Evolutionary conservation across 176 grass and related monocot genomes (phyloP).

Genomic region (Phyllostachys edulis): DNA sequence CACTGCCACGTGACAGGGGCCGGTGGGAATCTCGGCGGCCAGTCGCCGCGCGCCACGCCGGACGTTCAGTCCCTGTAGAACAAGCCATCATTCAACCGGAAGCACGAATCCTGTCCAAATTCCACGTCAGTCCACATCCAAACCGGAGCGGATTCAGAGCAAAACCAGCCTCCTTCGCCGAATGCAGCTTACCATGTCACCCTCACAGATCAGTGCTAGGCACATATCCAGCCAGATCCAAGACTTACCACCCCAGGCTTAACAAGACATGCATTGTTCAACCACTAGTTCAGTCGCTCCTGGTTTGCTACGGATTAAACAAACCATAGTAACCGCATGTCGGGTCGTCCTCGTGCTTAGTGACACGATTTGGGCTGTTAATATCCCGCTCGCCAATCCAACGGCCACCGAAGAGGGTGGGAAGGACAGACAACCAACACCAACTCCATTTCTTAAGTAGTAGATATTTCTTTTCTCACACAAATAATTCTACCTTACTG

Average conservation of each 20-base stretch:
- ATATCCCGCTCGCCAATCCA: too few relatives aligned
- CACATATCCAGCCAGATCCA: constrained; percentile 31
- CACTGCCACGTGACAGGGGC: constrained; percentile 39
- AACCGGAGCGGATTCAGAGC: constrained; percentile 6
- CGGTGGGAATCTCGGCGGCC: constrained; percentile 37
- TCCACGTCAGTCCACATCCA: constrained; percentile 41
- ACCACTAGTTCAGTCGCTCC: not conserved
- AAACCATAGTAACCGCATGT: too few relatives aligned
- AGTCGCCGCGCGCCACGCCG: not conserved
- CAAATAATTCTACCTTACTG: too few relatives aligned
- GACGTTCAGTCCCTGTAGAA: not conserved
- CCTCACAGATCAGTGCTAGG: not conserved
- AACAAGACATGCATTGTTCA: not conserved
- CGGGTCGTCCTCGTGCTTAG: too few relatives aligned
- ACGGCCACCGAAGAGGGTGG: too few relatives aligned
- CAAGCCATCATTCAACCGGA: not conserved
- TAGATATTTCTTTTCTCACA: too few relatives aligned
- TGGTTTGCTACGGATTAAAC: too few relatives aligned
- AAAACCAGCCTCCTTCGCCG: not conserved
- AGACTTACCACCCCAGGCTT: not conserved
- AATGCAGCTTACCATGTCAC: not conserved
- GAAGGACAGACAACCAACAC: too few relatives aligned
- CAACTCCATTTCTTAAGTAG: too few relatives aligned
- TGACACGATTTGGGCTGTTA: too few relatives aligned
- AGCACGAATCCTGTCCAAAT: not conserved